These are phyloP conservation scores for Lyophyllum atratum DNA, from an alignment of 768 basidiomycete genomes.

Conservation along the genomic window DNA sequence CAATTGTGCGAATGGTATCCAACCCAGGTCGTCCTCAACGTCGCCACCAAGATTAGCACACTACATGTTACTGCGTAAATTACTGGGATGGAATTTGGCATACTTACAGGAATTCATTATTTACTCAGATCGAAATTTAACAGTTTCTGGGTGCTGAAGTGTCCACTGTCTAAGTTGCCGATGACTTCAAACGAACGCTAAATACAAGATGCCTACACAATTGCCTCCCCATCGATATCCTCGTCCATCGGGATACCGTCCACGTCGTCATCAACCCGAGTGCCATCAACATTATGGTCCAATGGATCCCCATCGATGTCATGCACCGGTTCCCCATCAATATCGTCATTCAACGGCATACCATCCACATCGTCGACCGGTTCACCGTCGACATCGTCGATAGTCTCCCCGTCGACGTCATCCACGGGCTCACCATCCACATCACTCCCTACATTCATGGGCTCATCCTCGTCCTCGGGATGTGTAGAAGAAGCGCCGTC, in stretches of 20 bases:
- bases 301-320: not conserved
- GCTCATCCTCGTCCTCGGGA: constrained; percentile 24
- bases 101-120: constrained; percentile 1
- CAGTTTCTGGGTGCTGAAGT: not conserved
- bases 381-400: constrained; percentile 50
- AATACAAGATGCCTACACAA: not conserved
- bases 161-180: no score
- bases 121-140: constrained; percentile 1
- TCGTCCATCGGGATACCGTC: constrained; percentile 47
- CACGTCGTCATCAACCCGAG: constrained; percentile 31
- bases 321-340: constrained; percentile 38
- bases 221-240: constrained; percentile 14
- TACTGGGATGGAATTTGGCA: not conserved
- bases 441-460: constrained; percentile 37
- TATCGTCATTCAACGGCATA: constrained; percentile 36
- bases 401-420: constrained; percentile 46
- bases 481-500: constrained; percentile 21
- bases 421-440: constrained; percentile 46
- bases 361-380: constrained; percentile 49
- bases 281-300: no score
- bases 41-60: constrained; percentile 31
- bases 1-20: constrained; percentile 64
- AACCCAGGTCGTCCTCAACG: constrained; percentile 40
- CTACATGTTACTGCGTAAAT: not conserved
- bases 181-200: not conserved